Conservation (phyloP, 805 yeast species). For the Debaryomyces prosopidis region DNA sequence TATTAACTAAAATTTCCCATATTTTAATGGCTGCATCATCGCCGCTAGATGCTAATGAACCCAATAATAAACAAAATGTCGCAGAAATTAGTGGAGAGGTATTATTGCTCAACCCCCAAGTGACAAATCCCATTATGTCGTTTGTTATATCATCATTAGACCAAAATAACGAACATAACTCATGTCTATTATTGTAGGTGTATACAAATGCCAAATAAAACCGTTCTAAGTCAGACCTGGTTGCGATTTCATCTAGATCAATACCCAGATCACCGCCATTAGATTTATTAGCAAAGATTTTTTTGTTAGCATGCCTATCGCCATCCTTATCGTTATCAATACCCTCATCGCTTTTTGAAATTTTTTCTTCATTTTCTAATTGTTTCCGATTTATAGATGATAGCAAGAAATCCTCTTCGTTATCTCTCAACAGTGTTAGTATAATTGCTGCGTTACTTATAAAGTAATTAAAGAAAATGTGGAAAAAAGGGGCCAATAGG, state of each 20-base stretch:
- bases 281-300: background rate
- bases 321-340: conserved; percentile 3
- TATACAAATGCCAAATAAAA: conserved; percentile 76
- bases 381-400: conserved; percentile 39
- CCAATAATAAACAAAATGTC: conserved; percentile 74
- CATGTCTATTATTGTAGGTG: conserved; percentile 63
- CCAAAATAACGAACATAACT: conserved; percentile 66
- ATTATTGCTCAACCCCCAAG: conserved; percentile 84
- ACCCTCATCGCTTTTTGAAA: conserved; percentile 1
- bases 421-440: conserved; percentile 65
- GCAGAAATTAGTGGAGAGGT: conserved; percentile 78
- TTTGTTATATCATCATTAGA: conserved; percentile 33
- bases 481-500: conserved; percentile 43
- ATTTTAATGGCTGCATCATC: conserved; percentile 46
- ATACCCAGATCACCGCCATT: conserved; percentile 20
- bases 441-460: conserved; percentile 66
- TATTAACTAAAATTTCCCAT: conserved; percentile 40
- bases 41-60: conserved; percentile 68
- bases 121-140: conserved; percentile 74
- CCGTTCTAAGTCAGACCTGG: conserved; percentile 83
- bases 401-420: conserved; percentile 70
- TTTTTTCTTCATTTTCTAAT: conserved; percentile 9
- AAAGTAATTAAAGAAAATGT: conserved; percentile 53
- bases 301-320: conserved; percentile 1
- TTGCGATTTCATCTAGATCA: conserved; percentile 61